Conservation (phyloP, 305 asterid genomes). For the Fraxinus latifolia region DNA sequence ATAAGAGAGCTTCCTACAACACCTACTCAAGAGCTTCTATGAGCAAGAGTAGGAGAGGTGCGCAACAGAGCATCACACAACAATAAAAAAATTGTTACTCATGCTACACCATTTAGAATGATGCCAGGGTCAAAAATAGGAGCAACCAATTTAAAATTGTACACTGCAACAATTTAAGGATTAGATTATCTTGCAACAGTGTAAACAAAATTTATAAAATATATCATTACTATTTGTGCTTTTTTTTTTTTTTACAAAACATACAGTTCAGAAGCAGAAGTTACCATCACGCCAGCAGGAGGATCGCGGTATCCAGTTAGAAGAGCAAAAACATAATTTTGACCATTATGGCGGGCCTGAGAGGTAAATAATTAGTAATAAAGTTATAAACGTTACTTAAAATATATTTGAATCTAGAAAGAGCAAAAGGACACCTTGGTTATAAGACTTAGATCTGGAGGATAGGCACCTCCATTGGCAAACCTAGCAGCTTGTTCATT, state of each 20-base stretch:
- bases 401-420: not conserved
- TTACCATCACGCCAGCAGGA: slow-evolving; percentile 79
- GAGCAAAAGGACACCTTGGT: slow-evolving; percentile 48
- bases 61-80: not conserved
- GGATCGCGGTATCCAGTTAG: slow-evolving; percentile 85
- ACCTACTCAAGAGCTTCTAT: not conserved
- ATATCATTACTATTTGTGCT: not conserved
- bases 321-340: slow-evolving; percentile 72
- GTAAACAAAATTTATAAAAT: not conserved
- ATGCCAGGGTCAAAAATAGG: not conserved
- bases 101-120: not conserved
- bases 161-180: not conserved
- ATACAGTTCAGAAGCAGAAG: slow-evolving; percentile 14
- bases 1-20: not conserved
- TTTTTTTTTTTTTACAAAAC: not conserved
- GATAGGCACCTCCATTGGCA: slow-evolving; percentile 93
- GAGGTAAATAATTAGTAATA: slow-evolving; percentile 16
- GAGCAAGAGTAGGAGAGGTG: not conserved
- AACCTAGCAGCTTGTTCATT: slow-evolving; percentile 83
- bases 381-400: not conserved
- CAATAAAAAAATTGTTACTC: not conserved
- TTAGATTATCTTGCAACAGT: not conserved
- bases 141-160: not conserved
- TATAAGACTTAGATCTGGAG: slow-evolving; percentile 86
- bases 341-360: slow-evolving; percentile 91